Evolutionary conservation across 345 rosid genomes (phyloP).

Genomic region (Crucihimalaya himalaica): DNA sequence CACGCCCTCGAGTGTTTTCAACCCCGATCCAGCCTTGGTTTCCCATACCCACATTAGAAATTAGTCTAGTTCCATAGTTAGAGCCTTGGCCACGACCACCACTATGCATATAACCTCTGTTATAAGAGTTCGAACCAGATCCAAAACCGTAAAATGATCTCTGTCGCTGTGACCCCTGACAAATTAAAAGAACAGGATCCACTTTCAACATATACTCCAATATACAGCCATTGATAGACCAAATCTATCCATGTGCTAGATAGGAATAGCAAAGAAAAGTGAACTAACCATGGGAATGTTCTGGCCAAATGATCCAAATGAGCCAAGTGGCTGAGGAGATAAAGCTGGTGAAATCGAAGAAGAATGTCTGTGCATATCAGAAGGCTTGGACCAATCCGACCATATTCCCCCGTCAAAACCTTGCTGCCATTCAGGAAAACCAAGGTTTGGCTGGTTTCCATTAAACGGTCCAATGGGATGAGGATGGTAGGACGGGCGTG

Average conservation of each 20-base stretch:
- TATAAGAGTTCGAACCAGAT: constrained; percentile 64
- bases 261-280: constrained; percentile 4
- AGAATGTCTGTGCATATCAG: constrained; percentile 68
- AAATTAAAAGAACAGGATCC: constrained; percentile 18
- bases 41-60: constrained; percentile 56
- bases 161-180: constrained; percentile 68
- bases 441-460: constrained; percentile 62
- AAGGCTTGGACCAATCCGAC: constrained; percentile 78
- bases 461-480: constrained; percentile 71
- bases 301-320: constrained; percentile 64
- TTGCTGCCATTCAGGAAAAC: constrained; percentile 69
- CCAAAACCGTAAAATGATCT: constrained; percentile 64
- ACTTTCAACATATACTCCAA: constrained; percentile 11
- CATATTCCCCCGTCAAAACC: constrained; percentile 82
- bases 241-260: background rate
- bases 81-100: constrained; percentile 59
- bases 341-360: constrained; percentile 64
- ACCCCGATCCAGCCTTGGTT: constrained; percentile 61
- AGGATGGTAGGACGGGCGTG: constrained; percentile 70
- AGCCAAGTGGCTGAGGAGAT: constrained; percentile 75
- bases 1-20: constrained; percentile 61
- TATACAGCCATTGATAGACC: background rate
- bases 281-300: constrained; percentile 65
- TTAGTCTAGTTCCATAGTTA: constrained; percentile 55
- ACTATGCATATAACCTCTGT: constrained; percentile 55